phyloP scores from a whole-genome alignment of 176 grass and related monocot species.

The Zoysia japonica region DNA sequence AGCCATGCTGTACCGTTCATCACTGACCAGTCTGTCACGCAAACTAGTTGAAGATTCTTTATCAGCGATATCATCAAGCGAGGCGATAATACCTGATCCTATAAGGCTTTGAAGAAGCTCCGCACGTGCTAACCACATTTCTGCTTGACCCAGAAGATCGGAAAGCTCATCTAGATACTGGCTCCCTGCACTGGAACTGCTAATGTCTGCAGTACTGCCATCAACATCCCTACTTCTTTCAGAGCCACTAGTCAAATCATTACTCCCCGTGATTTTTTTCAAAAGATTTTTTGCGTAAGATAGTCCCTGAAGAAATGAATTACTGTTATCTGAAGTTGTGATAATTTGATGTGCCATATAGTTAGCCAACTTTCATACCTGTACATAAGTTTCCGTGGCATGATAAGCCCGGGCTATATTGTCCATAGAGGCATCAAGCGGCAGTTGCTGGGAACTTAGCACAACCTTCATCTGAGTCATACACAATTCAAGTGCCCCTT shows the following conservation, averaged over 20 bases:
- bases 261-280: conserved; percentile 63
- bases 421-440: conserved; percentile 89
- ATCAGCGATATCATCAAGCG: conserved; percentile 86
- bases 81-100: conserved; percentile 89
- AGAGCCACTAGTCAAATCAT: conserved; percentile 69
- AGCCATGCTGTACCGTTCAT: conserved; percentile 95
- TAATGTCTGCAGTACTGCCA: conserved; percentile 62
- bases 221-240: conserved; percentile 76
- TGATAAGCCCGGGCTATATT: conserved; percentile 81
- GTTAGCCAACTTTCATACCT: conserved; percentile 59
- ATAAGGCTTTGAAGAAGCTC: conserved; percentile 96
- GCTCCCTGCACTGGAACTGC: conserved; percentile 64
- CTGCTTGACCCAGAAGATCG: conserved; percentile 70
- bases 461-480: conserved; percentile 88
- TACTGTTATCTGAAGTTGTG: conserved; percentile 37
- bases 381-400: conserved; percentile 95
- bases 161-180: conserved; percentile 67
- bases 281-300: conserved; percentile 76
- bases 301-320: conserved; percentile 64
- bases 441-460: conserved; percentile 70
- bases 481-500: conserved; percentile 85
- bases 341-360: conserved; percentile 26
- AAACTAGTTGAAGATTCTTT: conserved; percentile 81
- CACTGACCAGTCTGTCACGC: conserved; percentile 73
- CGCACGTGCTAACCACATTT: conserved; percentile 86